Base-by-base conservation (phyloP, 768 basidiomycete genomes). In the Floccularia luteovirens region DNA sequence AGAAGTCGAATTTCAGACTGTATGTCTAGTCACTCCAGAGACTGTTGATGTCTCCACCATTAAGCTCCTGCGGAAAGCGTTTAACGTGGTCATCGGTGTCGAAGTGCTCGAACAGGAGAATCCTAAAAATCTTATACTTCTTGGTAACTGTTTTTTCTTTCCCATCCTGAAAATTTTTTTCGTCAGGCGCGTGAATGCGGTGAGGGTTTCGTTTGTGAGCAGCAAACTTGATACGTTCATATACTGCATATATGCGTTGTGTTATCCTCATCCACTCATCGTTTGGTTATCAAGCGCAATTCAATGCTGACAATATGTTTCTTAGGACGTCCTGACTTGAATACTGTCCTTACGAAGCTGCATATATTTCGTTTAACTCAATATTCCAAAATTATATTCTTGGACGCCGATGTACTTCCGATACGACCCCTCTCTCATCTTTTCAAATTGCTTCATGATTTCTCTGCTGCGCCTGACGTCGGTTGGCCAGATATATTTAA, bases 401-500 rank as follows among this genome's bases (percentile, higher is more conserved):
- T 96, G 44, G 90, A 94, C 60, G 91, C 90, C 50, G 90, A 94
- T 57, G 78, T 91, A 37, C 83, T 94, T 49, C 88, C 90, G 39
- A 70, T 90, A 37, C 77, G 85, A 36, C 88, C 94, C 21, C 68
- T 99, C 40, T 85, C 90, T 24, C 92, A 94, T 62, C 79, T 99
- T n/a, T 97, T 99, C 61, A 69, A 72, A 24, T 61, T 86, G 34
- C 75, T 84, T 3, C 70, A 83, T 56, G 81, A 88, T 46, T 92
- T 99, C 56, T 83, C 92, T 30, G 96, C 96, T 6, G 87, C 82
- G 5, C 92, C 96, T 8, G 96, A 99, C 60, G 89, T 92, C 23
- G 96, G 96, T 49, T 99, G 96, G 96, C 96, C 96, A 28, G 96
- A 99, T 62, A 93, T 96, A 45, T 99, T 99, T 70, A 99, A 99